These are phyloP conservation scores for Leccinum insolens DNA, from an alignment of 1,284 basidiomycete species.

Conservation along the genomic window DNA sequence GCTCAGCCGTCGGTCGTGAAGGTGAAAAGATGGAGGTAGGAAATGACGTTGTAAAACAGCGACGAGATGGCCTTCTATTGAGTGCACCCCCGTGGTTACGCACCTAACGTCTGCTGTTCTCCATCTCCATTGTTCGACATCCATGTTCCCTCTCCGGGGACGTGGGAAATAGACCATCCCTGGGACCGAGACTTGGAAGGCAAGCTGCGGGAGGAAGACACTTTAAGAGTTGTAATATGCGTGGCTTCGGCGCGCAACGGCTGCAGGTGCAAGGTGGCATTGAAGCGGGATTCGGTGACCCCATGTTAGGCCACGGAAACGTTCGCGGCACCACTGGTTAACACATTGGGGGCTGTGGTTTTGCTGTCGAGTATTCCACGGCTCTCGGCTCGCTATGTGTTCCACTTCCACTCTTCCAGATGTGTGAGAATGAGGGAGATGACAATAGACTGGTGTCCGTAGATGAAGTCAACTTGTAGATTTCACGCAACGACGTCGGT, in stretches of 20 bases:
- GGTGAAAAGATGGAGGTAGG: constrained; percentile 7
- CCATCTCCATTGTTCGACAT: not conserved
- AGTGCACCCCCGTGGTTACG: constrained; percentile 10
- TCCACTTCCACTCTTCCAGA: constrained; percentile 74
- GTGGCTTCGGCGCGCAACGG: not conserved
- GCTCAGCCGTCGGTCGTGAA: constrained; percentile 9
- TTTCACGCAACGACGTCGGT: constrained; percentile 69
- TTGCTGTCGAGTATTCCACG: constrained; percentile 28
- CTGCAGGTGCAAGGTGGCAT: not conserved
- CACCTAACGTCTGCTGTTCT: not conserved
- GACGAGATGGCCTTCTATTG: constrained; percentile 26
- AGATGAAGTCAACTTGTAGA: constrained; percentile 92
- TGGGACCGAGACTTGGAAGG: constrained; percentile 1
- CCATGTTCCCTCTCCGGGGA: not conserved
- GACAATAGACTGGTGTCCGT: constrained; percentile 94
- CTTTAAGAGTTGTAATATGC: not conserved
- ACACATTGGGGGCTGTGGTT: not conserved
- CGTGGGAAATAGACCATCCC: not conserved
- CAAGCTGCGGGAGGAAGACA: constrained; percentile 4
- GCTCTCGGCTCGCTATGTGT: constrained; percentile 72
- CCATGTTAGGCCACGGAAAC: constrained; percentile 10
- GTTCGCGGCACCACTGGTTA: constrained; percentile 9
- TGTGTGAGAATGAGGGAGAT: constrained; percentile 93
- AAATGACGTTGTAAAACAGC: constrained; percentile 18
- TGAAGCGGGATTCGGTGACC: not conserved